Evolutionary conservation across 2,329 filamentous ascomycete genomes (phyloP).

Genomic region (Ambrosiella cleistominuta): DNA sequence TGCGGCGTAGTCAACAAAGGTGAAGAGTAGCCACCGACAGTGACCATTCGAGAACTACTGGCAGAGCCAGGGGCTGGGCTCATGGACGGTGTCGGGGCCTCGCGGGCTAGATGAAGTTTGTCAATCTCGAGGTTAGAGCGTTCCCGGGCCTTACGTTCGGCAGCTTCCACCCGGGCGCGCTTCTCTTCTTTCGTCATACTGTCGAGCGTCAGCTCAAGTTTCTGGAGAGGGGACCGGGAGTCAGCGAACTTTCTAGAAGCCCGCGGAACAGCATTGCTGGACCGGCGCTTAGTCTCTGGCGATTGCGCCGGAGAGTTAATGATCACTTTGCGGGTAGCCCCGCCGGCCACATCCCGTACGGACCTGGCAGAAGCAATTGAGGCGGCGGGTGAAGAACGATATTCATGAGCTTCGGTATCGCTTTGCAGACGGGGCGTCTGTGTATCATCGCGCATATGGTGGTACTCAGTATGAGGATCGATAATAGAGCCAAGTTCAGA

Average conservation of each 20-base stretch:
- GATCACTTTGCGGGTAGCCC: slow-evolving; percentile 4
- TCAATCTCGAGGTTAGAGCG: slow-evolving; percentile 27
- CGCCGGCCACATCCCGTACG: slow-evolving; percentile 2
- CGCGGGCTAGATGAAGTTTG: slow-evolving; percentile 9
- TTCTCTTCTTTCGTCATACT: slow-evolving; percentile 95
- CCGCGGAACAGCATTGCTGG: slow-evolving; percentile 9
- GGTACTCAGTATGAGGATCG: not conserved
- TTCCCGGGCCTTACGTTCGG: slow-evolving; percentile 56
- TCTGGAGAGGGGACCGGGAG: slow-evolving; percentile 80
- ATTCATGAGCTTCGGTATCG: slow-evolving; percentile 2
- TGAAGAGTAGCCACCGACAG: slow-evolving; percentile 5
- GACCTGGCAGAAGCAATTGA: slow-evolving; percentile 5
- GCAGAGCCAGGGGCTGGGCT: not conserved
- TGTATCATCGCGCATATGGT: not conserved
- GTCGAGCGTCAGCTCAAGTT: slow-evolving; percentile 74
- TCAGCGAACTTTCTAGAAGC: slow-evolving; percentile 40
- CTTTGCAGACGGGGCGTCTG: slow-evolving; percentile 10
- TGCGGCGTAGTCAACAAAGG: slow-evolving; percentile 4
- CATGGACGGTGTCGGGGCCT: slow-evolving; percentile 10
- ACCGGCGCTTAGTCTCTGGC: slow-evolving; percentile 6
- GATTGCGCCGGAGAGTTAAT: slow-evolving; percentile 7
- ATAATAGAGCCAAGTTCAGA: slow-evolving; percentile 7
- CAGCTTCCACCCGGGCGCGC: slow-evolving; percentile 65
- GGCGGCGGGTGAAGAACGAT: not conserved
- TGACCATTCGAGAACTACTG: slow-evolving; percentile 2